Base-by-base conservation (phyloP, 2,329 filamentous ascomycete species). In the Fusarium sacchari region DNA sequence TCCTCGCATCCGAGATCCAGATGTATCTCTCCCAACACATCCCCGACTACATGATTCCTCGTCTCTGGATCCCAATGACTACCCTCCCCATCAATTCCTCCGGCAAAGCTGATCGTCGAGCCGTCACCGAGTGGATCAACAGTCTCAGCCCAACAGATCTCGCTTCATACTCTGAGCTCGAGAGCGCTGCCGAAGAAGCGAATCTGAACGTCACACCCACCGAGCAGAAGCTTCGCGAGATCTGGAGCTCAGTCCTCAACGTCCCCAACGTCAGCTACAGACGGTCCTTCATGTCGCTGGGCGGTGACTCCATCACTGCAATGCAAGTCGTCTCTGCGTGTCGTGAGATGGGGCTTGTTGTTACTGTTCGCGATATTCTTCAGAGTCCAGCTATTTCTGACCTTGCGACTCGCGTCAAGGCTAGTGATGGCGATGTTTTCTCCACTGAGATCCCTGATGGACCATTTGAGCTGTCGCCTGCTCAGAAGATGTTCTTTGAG, bases 61-160 rank as follows among this genome's bases (percentile, higher is more conserved):
- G 50, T n/a, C 39, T 57, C 7, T 62, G 53, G 42, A 62, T 62
- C 32, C 60, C 60, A 10, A 58, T 56, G 60, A 58, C 42, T 20
- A 62, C 34, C 1, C 28, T 62, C 0, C 60, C 60, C 4, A 58
- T 62, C 17, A 62, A 56, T 5, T 43, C 50, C 1, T 58, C 60
- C 10, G 50, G 60, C 17, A 62, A 62, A 36, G 53, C 60, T 26
- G 53, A 62, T 26, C 34, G 60, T 7, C 24, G 42, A 28, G 60
- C 52, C 26, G 60, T 62, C 6, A 43, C 13, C 0, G 50, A 62
- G 18, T 37, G 53, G 32, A 39, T 62, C 39, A 46, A 30, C 5
- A 62, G 11, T 20, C 60, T 62, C 18, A 47, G 11, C 11, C 30
- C 40, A 14, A 34, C 18, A 47, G 60, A 62, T 18, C 39, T 57